Conservation (phyloP, 2,329 filamentous ascomycete species). For the Colletotrichum lupini region DNA sequence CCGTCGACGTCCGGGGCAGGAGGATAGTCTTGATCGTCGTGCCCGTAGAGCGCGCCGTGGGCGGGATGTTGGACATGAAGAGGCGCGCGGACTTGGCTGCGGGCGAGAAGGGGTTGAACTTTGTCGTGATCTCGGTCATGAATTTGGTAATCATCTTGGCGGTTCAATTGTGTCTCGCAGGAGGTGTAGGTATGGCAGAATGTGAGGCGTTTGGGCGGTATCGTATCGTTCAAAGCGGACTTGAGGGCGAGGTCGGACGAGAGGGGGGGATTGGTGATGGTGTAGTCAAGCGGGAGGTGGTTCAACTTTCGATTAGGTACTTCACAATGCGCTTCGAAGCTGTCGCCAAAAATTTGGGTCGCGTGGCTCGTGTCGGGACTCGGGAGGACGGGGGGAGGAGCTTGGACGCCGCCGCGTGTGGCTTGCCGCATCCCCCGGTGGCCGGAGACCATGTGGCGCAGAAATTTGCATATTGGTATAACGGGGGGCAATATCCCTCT, state of each 20-base stretch:
- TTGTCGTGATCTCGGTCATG: slow-evolving; percentile 84
- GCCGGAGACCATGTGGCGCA: neutral
- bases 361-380: slow-evolving; percentile 14
- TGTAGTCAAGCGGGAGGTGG: neutral
- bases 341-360: slow-evolving; percentile 36
- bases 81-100: slow-evolving; percentile 85
- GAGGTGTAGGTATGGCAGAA: neutral
- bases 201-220: neutral
- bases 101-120: slow-evolving; percentile 91
- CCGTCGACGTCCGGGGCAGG: slow-evolving; percentile 75
- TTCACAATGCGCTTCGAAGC: slow-evolving; percentile 6
- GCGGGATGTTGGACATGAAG: slow-evolving; percentile 87
- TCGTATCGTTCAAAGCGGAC: neutral
- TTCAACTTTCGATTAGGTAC: neutral
- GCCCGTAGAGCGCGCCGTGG: slow-evolving; percentile 76
- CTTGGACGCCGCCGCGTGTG: slow-evolving; percentile 24
- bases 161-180: neutral
- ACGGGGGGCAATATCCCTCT: neutral
- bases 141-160: slow-evolving; percentile 83
- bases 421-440: neutral
- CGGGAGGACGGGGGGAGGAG: slow-evolving; percentile 25
- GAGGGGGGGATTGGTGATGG: neutral
- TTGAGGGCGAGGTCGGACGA: neutral
- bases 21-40: slow-evolving; percentile 85
- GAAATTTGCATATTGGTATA: neutral